These are phyloP conservation scores for Podila verticillata DNA, from an alignment of 192 early-diverging fungal species.

Conservation along the genomic window DNA sequence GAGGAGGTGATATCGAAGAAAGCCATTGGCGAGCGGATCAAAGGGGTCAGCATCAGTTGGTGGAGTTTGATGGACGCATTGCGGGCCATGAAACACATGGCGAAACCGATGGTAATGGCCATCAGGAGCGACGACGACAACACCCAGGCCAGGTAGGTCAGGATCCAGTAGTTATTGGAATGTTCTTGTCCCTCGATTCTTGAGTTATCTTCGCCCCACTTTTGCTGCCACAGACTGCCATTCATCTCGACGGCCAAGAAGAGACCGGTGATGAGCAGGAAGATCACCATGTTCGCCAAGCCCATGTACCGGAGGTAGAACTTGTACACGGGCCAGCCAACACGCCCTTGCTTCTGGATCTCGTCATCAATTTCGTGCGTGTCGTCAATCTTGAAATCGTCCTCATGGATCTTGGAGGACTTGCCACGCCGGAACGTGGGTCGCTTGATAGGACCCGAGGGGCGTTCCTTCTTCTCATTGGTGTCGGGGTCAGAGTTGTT, in stretches of 20 bases:
- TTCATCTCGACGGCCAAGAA: not conserved
- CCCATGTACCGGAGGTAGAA: constrained; percentile 28
- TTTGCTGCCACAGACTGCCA: not conserved
- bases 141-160: constrained; percentile 27
- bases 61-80: constrained; percentile 66
- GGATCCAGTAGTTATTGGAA: constrained; percentile 15
- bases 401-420: constrained; percentile 23
- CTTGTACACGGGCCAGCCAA: constrained; percentile 45
- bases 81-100: constrained; percentile 65
- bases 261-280: not conserved
- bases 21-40: constrained; percentile 60
- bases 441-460: not conserved
- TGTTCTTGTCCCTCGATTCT: not conserved
- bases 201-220: constrained; percentile 1
- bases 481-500: not conserved
- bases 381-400: constrained; percentile 16
- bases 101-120: not conserved
- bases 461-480: not conserved
- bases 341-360: constrained; percentile 7
- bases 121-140: constrained; percentile 29
- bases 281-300: not conserved
- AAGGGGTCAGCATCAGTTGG: constrained; percentile 62
- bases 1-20: constrained; percentile 47
- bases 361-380: constrained; percentile 33
- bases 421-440: constrained; percentile 22